A percentile compares a stretch with the other conserved stretches of the same genome.
These are phyloP conservation scores for Erythrobasidium yunnanense DNA, from an alignment of 768 basidiomycete species.

Conservation along the genomic window DNA sequence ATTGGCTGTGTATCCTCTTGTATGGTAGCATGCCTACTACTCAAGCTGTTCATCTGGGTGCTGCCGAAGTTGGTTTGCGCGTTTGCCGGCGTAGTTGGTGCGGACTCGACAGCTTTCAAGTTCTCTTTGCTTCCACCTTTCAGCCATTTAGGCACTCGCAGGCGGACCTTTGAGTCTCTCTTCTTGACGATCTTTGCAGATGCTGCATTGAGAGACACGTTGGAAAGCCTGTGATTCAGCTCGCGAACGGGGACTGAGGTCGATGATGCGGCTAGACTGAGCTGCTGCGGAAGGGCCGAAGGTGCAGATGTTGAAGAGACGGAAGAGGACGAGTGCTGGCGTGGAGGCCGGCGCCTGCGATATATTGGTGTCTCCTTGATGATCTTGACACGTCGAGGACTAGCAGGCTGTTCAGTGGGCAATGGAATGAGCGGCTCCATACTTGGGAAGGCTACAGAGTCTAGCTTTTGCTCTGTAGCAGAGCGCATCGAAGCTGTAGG, in stretches of 20 bases:
- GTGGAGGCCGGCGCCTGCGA: not conserved
- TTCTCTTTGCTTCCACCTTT: not conserved
- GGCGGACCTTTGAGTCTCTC: constrained; percentile 9
- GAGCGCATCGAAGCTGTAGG: not conserved
- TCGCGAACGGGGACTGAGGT: not conserved
- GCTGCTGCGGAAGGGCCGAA: not conserved
- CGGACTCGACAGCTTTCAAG: not conserved
- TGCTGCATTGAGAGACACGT: constrained; percentile 1
- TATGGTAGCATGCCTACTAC: not conserved
- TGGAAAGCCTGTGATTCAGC: constrained; percentile 3
- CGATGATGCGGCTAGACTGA: too few relatives aligned
- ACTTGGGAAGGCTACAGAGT: not conserved
- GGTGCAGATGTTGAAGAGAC: not conserved
- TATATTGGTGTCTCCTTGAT: constrained; percentile 3
- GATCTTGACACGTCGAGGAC: not conserved
- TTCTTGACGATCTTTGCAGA: constrained; percentile 11
- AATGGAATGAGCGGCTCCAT: not conserved
- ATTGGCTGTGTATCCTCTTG: constrained; percentile 14
- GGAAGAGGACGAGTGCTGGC: not conserved
- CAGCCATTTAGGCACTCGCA: constrained; percentile 21
- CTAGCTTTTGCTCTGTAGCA: not conserved
- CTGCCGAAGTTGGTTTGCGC: too few relatives aligned
- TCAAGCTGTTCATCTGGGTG: too few relatives aligned
- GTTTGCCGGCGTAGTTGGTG: not conserved
- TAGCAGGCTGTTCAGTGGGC: not conserved